Evolutionary conservation across 371 early-diverging fungal species (phyloP), one percentile per base, ranked within the genome.

Genomic region (Saksenaea oblongispora): DNA sequence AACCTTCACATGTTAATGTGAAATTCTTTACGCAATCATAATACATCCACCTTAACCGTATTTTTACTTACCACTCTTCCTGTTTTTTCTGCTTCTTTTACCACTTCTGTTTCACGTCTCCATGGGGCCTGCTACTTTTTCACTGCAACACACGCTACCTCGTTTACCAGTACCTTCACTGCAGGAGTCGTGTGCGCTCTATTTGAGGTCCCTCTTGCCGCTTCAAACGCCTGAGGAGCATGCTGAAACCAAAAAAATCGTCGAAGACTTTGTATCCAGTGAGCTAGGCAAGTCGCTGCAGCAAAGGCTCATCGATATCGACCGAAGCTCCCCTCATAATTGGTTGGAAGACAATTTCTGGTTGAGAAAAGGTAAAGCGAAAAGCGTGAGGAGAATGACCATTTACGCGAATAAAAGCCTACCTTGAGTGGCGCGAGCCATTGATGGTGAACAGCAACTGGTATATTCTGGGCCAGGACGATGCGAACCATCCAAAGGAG

Each of bases 291-390:
- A 59, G 3, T 71, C 75, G 0, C 62, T 83, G 22, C 89, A 90
- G 61, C 78, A 88, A 36, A 77, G 89, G 27, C 67, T 90, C 24
- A 64, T 84, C 7, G 87, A 84, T 62, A 72, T 86, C 56, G 89
- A 89, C 26, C 79, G 72, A 15, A 67, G 78, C n/a, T 84, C 90
- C 13, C 80, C 84, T 15, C 67, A 82, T 72, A 92, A 91, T 61
- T 97, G 98, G 98, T 78, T 97, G 18, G 96, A 97, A 62, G 86
- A 90, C 53, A 87, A 88, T 22, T 96, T 94, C 89, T 97, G 98
- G 98, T 74, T 94, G 41, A 63, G 59, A 39, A 78, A 78, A 69
- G 76, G 77, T 76, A 68, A 58, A 18, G 17, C n/a, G n/a, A 58
- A 17, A 36, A 1, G 15, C 15, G 47, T 1, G 5, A 42, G 17